These are phyloP conservation scores for Kwoniella botswanensis DNA, from an alignment of 768 basidiomycete genomes.

Conservation along the genomic window DNA sequence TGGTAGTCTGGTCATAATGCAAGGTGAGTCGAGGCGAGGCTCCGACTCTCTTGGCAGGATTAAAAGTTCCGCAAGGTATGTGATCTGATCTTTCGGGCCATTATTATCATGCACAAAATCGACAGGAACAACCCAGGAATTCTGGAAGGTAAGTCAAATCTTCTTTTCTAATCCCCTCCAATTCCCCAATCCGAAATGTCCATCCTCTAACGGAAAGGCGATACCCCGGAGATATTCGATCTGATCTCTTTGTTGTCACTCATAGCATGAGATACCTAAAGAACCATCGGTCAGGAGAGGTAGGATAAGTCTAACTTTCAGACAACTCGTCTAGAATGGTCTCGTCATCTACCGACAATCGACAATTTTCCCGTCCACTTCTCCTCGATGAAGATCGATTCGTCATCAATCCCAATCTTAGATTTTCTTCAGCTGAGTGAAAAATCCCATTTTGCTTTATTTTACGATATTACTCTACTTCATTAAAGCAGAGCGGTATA, in stretches of 20 bases:
- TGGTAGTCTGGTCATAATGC: conserved; percentile 61
- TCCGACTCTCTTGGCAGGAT: neutral
- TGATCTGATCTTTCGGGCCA: neutral
- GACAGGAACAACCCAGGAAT: conserved; percentile 57
- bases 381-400: too few relatives aligned
- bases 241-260: neutral
- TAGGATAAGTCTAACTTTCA: conserved; percentile 61
- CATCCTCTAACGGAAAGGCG: too few relatives aligned
- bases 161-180: neutral
- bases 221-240: neutral
- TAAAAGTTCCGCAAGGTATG: too few relatives aligned
- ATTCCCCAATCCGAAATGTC: too few relatives aligned
- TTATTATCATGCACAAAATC: neutral
- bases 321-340: conserved; percentile 54
- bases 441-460: too few relatives aligned
- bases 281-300: conserved; percentile 56
- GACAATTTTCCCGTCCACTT: neutral
- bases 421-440: neutral
- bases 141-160: conserved; percentile 59
- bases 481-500: neutral
- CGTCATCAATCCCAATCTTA: neutral
- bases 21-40: conserved; percentile 45
- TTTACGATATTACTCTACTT: too few relatives aligned
- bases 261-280: conserved; percentile 59
- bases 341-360: neutral